Percentiles rank a stretch among this genome's conserved stretches.
Evolutionary conservation across 2,329 filamentous ascomycete species (phyloP).

Genomic region (Epichloe uncinata): DNA sequence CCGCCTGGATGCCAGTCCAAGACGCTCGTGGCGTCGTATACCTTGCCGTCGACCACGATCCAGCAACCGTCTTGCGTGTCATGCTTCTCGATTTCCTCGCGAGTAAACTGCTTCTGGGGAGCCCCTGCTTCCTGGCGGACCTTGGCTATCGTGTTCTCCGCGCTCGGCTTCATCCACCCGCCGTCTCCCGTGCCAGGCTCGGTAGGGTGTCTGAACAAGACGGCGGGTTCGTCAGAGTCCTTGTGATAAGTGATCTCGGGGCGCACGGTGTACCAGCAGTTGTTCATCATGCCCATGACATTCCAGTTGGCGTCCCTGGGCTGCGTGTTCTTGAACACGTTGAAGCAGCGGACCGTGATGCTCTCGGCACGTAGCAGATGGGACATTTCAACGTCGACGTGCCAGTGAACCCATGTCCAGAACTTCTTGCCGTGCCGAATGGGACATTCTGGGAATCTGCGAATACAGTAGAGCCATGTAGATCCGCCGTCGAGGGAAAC

Average conservation of each 20-base stretch:
- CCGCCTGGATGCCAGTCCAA: slow-evolving; percentile 37
- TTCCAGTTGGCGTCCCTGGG: slow-evolving; percentile 33
- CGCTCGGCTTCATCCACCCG: slow-evolving; percentile 38
- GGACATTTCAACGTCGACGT: slow-evolving; percentile 32
- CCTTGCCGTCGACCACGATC: slow-evolving; percentile 38
- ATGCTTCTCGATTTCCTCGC: slow-evolving; percentile 40
- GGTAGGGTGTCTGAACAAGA: slow-evolving; percentile 32
- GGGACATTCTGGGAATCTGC: slow-evolving; percentile 30
- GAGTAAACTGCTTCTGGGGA: slow-evolving; percentile 38
- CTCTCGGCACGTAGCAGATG: slow-evolving; percentile 28
- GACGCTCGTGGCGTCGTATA: slow-evolving; percentile 35
- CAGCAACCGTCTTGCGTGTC: slow-evolving; percentile 34
- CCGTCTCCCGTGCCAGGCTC: slow-evolving; percentile 28
- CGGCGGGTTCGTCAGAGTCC: slow-evolving; percentile 14
- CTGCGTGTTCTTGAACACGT: slow-evolving; percentile 38
- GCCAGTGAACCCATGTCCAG: slow-evolving; percentile 41
- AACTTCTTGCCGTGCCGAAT: slow-evolving; percentile 39
- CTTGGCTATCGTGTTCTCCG: slow-evolving; percentile 29
- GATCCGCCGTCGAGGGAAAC: slow-evolving; percentile 31
- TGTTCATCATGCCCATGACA: slow-evolving; percentile 41
- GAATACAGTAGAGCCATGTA: slow-evolving; percentile 23
- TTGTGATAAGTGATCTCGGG: slow-evolving; percentile 23
- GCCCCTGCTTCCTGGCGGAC: slow-evolving; percentile 29
- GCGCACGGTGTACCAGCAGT: slow-evolving; percentile 34
- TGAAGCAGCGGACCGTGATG: slow-evolving; percentile 33